A percentile compares a stretch with the other conserved stretches of the same genome.
Conservation (phyloP, 2,329 filamentous ascomycete species). For the Rosellinia necatrix region DNA sequence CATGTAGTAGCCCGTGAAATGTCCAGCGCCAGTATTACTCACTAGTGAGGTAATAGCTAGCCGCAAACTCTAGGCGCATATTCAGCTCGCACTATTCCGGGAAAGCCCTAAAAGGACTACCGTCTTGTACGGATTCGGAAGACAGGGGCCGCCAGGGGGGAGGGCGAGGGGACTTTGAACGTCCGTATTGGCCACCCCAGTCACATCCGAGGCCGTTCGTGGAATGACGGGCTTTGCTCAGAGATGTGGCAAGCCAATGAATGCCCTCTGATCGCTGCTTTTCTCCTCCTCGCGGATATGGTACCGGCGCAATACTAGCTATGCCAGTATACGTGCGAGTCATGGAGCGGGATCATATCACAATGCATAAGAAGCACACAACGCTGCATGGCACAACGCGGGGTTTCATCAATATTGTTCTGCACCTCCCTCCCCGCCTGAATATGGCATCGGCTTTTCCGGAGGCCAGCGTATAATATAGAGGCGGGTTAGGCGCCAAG, state of each 20-base stretch:
- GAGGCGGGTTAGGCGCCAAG: neutral
- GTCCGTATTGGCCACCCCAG: slow-evolving; percentile 9
- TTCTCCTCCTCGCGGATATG: neutral
- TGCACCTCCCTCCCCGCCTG: neutral
- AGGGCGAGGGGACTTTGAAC: no score
- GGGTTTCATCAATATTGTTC: slow-evolving; percentile 11
- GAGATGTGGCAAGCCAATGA: slow-evolving; percentile 12
- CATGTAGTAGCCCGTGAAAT: no score
- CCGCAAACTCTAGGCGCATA: slow-evolving; percentile 14
- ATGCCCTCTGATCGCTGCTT: neutral
- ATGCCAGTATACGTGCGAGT: neutral
- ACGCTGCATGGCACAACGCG: slow-evolving; percentile 2
- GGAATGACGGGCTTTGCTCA: no score
- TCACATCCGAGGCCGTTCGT: no score
- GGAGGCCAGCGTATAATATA: neutral
- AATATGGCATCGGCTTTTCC: slow-evolving; percentile 1
- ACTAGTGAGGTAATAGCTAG: slow-evolving; percentile 13
- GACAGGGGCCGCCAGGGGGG: no score
- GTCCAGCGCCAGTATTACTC: no score
- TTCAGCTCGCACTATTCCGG: slow-evolving; percentile 16
- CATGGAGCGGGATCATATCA: neutral
- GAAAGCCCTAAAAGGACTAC: slow-evolving; percentile 5
- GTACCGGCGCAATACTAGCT: neutral
- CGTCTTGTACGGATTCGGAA: neutral
- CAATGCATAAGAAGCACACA: neutral